Evolutionary conservation across 75 land plant species (phyloP).

Genomic region (Pinus albicaulis): DNA sequence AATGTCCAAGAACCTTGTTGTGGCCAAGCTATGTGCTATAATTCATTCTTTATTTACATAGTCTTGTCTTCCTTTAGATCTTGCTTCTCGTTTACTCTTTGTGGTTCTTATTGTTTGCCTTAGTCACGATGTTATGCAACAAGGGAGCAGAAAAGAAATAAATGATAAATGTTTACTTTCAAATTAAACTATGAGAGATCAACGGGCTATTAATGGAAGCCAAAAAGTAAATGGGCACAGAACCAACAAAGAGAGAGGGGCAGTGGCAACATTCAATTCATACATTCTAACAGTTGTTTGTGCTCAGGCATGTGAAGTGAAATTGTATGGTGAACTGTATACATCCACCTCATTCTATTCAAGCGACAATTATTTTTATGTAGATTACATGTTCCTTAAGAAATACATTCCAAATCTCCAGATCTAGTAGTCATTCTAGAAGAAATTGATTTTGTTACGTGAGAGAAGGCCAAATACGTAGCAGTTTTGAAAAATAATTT

Average conservation of each 20-base stretch:
- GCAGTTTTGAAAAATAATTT: too few species aligned
- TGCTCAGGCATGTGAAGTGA: slow-evolving; percentile 89
- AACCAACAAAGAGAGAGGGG: slow-evolving; percentile 61
- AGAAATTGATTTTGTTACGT: too few species aligned
- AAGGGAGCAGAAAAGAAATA: slow-evolving; percentile 45
- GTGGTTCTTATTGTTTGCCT: slow-evolving; percentile 85
- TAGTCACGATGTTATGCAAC: slow-evolving; percentile 80
- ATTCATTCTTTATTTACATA: slow-evolving; percentile 81
- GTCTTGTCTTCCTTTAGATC: slow-evolving; percentile 69
- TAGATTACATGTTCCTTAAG: too few species aligned
- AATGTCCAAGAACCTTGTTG: slow-evolving; percentile 65
- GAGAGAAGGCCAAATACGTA: too few species aligned
- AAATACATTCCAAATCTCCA: too few species aligned
- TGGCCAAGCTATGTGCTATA: slow-evolving; percentile 90
- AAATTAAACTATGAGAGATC: slow-evolving; percentile 13
- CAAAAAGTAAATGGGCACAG: slow-evolving; percentile 6
- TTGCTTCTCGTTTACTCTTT: slow-evolving; percentile 82
- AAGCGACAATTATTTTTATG: too few species aligned
- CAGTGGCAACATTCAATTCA: slow-evolving; percentile 88
- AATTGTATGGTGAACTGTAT: too few species aligned
- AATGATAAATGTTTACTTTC: slow-evolving; percentile 9
- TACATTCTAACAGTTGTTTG: slow-evolving; percentile 90
- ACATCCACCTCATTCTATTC: too few species aligned
- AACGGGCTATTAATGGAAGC: slow-evolving; percentile 18
- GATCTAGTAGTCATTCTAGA: too few species aligned